Conservation (phyloP, 2,329 filamentous ascomycete genomes). For the Monilinia vaccinii-corymbosi region DNA sequence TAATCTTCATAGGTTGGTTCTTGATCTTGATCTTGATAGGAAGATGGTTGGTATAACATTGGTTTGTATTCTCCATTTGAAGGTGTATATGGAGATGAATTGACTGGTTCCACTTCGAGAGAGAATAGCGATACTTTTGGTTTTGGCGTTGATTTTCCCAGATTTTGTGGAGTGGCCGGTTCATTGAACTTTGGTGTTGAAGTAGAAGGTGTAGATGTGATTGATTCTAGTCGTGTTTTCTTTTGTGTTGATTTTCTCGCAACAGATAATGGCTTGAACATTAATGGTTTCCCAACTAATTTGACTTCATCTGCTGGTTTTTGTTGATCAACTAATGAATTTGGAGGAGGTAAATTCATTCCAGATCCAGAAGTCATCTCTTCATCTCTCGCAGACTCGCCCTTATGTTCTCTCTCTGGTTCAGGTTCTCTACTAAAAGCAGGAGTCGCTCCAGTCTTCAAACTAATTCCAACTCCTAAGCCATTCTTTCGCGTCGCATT, state of each 20-base stretch:
- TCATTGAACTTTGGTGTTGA: slow-evolving; percentile 19
- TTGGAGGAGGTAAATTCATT: slow-evolving; percentile 36
- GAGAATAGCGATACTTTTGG: slow-evolving; percentile 66
- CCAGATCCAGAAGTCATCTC: slow-evolving; percentile 21
- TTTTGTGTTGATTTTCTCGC: slow-evolving; percentile 65
- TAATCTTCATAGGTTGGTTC: slow-evolving; percentile 27
- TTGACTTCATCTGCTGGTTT: slow-evolving; percentile 55
- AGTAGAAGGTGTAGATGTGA: slow-evolving; percentile 17
- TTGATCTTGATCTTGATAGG: slow-evolving; percentile 4
- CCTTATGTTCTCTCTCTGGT: slow-evolving; percentile 15
- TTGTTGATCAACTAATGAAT: slow-evolving; percentile 44
- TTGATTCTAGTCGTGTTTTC: slow-evolving; percentile 31
- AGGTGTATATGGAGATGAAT: background rate
- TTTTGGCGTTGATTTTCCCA: slow-evolving; percentile 38
- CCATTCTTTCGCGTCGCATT: slow-evolving; percentile 24
- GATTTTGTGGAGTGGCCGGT: slow-evolving; percentile 5
- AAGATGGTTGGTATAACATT: slow-evolving; percentile 35
- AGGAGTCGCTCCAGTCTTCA: slow-evolving; percentile 77
- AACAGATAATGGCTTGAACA: slow-evolving; percentile 86
- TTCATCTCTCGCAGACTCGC: slow-evolving; percentile 18
- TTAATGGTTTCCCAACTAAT: slow-evolving; percentile 67
- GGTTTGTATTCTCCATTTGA: slow-evolving; percentile 39
- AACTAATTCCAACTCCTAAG: slow-evolving; percentile 48
- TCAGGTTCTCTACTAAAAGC: slow-evolving; percentile 61
- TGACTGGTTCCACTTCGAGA: slow-evolving; percentile 37